Evolutionary conservation across 768 basidiomycete genomes (phyloP).

Genomic region (Lepiota brunneoincarnata): DNA sequence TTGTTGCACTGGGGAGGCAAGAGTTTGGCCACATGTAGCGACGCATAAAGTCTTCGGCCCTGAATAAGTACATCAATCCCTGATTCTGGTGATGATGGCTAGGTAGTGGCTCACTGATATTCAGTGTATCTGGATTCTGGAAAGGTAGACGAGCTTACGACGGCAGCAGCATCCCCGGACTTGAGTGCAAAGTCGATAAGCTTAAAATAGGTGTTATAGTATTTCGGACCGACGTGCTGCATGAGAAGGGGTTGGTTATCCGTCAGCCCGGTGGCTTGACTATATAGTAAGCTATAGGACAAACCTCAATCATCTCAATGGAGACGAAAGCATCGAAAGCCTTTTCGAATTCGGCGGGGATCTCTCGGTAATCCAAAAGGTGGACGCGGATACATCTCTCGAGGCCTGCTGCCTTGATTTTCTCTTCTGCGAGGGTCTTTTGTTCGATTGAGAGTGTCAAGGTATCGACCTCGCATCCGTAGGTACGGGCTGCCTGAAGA

Average conservation of each 20-base stretch:
- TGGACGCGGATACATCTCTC: constrained; percentile 76
- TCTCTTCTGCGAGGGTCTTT: constrained; percentile 82
- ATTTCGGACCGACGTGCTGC: constrained; percentile 52
- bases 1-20: constrained; percentile 82
- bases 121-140: constrained; percentile 65
- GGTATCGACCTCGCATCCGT: constrained; percentile 85
- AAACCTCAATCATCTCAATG: constrained; percentile 79
- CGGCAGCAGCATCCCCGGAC: constrained; percentile 61
- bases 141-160: constrained; percentile 69
- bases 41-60: constrained; percentile 83
- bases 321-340: constrained; percentile 78
- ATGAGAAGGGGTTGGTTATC: constrained; percentile 2
- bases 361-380: constrained; percentile 87
- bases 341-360: constrained; percentile 78
- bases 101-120: constrained; percentile 56
- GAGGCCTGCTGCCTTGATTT: constrained; percentile 72
- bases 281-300: constrained; percentile 26
- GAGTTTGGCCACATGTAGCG: constrained; percentile 90
- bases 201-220: constrained; percentile 71
- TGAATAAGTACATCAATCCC: constrained; percentile 17
- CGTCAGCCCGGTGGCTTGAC: constrained; percentile 35
- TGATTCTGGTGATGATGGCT: not conserved
- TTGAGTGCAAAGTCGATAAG: constrained; percentile 80
- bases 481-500: constrained; percentile 59
- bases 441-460: constrained; percentile 87